phyloP scores from a whole-genome alignment of 2,329 filamentous ascomycete genomes.

The Pseudocercospora pini-densiflorae region DNA sequence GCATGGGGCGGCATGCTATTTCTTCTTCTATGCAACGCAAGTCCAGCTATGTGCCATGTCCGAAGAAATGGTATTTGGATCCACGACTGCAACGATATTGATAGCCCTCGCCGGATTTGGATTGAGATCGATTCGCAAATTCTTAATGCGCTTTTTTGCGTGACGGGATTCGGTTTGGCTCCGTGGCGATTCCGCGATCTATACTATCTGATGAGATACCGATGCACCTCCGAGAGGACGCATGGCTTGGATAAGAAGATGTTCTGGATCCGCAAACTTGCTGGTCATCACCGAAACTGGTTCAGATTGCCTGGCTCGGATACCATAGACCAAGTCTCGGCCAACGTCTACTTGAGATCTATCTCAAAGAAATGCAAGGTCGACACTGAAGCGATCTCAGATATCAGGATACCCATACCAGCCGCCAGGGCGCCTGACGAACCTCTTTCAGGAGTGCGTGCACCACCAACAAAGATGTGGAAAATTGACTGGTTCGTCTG shows the following conservation, averaged over 20 bases:
- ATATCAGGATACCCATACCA: constrained; percentile 65
- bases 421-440: constrained; percentile 64
- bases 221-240: constrained; percentile 46
- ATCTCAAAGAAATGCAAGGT: neutral
- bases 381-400: constrained; percentile 37
- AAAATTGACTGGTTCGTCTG: constrained; percentile 81
- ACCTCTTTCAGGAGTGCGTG: constrained; percentile 73
- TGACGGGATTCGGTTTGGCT: constrained; percentile 81
- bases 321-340: constrained; percentile 50
- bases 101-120: constrained; percentile 78
- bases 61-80: constrained; percentile 23
- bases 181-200: constrained; percentile 85
- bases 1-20: constrained; percentile 94
- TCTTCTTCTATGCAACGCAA: constrained; percentile 75
- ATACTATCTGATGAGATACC: constrained; percentile 71
- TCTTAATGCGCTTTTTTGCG: constrained; percentile 81
- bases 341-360: constrained; percentile 12
- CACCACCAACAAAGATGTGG: constrained; percentile 70
- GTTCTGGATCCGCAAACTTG: constrained; percentile 67
- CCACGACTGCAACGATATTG: constrained; percentile 40
- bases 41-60: constrained; percentile 69
- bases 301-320: constrained; percentile 73
- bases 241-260: constrained; percentile 43
- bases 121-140: constrained; percentile 86
- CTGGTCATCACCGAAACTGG: constrained; percentile 76